Base-by-base conservation (phyloP, 768 basidiomycete genomes). In the Pisolithus microcarpus region DNA sequence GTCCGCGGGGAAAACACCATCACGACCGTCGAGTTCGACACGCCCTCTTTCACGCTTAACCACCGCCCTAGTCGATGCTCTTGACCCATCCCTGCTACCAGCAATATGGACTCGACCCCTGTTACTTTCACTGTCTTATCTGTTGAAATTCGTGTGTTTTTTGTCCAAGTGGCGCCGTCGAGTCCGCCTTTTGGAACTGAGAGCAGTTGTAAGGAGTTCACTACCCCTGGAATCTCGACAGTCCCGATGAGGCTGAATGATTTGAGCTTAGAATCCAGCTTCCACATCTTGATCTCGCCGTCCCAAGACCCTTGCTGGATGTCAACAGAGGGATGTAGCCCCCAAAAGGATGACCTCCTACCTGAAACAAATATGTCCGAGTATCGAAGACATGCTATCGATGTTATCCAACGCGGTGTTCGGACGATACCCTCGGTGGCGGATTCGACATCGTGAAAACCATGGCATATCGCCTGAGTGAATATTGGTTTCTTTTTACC, bases 401-500 rank as follows among this genome's bases (percentile, higher is more conserved):
- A 77, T 1, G 91, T 95, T 63, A 99, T 82, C 93, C 94, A 98
- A 19, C 95, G 78, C 19, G 93, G 89, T 24, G 84, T 85, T 42
- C 75, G 76, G 40, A 95, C 76, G 36, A 78, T 59, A 16, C 87
- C 89, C 60, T 89, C 91, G 0, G 83, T 82, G 50, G 86, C 79
- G 1, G 86, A 87, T 13, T 75, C 67, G 6, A 75, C 72, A 64
- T 87, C 81, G 56, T 87, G 77, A 40, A 93, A 69, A 5, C 96
- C 96, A 65, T 99, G 96, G 4, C 91, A 89, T 42, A 97, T 71
- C 6, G 85, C 75, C 52, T 87, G 81, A 0, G 85, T 90, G 68
- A 89, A 96, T 40, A 95, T 71, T 0, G 96, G 91, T 68, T 98
- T 98, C 74, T 98, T 97, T 76, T 92, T 95, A 54, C 79, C 78